Evolutionary conservation across 2,329 filamentous ascomycete genomes (phyloP), one percentile per base, ranked within the genome.

Genomic region (Aspergillus sp.): DNA sequence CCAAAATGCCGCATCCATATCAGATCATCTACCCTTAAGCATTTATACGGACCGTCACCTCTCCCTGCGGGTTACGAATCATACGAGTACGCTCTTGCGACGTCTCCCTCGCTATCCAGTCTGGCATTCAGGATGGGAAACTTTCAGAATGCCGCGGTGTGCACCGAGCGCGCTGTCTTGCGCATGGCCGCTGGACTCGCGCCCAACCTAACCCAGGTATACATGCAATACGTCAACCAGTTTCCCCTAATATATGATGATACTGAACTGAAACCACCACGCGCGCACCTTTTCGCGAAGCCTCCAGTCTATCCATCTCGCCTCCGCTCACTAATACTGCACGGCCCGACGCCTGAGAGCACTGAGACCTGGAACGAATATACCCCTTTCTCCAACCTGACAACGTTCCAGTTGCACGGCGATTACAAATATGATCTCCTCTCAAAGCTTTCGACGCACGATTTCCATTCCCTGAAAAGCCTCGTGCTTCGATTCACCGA

Each of bases 371-470:
- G 46, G 46, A 39, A 39, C 46, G 17, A 49, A 49, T 15, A 49
- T 39, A 49, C 46, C 30, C 46, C 46, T 20, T 49, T 49, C 46
- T 49, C 46, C 17, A 49, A 49, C 46, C 46, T 49, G 46, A 49
- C 46, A 37, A 49, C 33, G n/a, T 49, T 49, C 30, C 46, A 49
- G 46, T 39, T 49, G 30, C 30, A 39, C 12, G 46, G 46, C n/a
- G 30, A 49, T 39, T 49, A 49, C 46, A 49, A 49, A 20, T 49
- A 49, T 33, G 30, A 49, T 39, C 46, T 49, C 17, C 46, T 49
- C 30, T 37, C 30, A 11, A 49, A 39, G 30, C 46, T 49, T 39
- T 39, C 46, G 9, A 49, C 46, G 46, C 39, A 49, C 33, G 30
- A 37, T 22, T 49, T 49, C 30, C 33, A 22, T 39, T 39, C 46